Evolutionary conservation across 2,329 filamentous ascomycete genomes (phyloP).

Genomic region (Ceratocystis papillata): DNA sequence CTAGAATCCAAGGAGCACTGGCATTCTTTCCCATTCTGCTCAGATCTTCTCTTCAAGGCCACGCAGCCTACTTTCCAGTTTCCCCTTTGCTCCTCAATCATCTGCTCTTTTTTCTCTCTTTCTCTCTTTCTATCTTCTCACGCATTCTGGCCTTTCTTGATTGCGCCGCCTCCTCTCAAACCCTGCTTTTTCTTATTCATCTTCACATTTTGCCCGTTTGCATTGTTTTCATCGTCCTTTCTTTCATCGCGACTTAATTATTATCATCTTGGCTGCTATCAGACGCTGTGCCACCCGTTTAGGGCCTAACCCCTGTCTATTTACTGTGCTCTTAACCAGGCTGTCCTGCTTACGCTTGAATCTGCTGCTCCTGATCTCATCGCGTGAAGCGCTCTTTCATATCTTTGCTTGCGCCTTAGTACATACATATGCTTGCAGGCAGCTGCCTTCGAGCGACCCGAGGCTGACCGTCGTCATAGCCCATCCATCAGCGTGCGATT

Average conservation of each 20-base stretch:
- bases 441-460: neutral
- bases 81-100: neutral
- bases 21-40: constrained; percentile 12
- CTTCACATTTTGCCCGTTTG: neutral
- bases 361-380: neutral
- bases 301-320: neutral
- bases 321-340: neutral
- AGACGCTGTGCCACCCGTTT: neutral
- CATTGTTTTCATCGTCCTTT: neutral
- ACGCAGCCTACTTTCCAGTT: neutral
- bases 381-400: neutral
- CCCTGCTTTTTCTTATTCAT: neutral
- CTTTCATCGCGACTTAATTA: neutral
- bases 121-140: too few relatives aligned
- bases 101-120: neutral
- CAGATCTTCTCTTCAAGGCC: constrained; percentile 11
- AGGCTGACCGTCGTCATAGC: neutral
- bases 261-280: neutral
- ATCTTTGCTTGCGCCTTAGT: neutral
- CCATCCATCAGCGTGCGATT: neutral
- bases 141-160: neutral
- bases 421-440: neutral
- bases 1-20: constrained; percentile 4
- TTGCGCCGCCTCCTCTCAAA: neutral
- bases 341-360: neutral